Percentiles rank a stretch among this genome's conserved stretches.
Evolutionary conservation across 2,329 filamentous ascomycete species (phyloP).

Genomic region (Daldinia eschscholtzii): DNA sequence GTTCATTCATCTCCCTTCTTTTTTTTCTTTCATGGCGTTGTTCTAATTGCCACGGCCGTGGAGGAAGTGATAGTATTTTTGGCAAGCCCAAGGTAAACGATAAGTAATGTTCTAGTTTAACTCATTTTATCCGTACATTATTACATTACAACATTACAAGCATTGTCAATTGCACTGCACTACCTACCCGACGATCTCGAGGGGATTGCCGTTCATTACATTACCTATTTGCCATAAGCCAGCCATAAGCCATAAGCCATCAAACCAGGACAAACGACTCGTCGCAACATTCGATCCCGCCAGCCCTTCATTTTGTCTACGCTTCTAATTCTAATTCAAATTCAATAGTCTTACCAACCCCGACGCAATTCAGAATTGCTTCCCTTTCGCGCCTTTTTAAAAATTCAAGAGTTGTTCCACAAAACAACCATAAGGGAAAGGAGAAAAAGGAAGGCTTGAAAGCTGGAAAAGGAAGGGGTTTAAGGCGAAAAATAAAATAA

Average conservation of each 20-base stretch:
- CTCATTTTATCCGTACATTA: slow-evolving; percentile 15
- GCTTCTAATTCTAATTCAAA: slow-evolving; percentile 13
- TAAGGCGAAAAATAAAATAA: slow-evolving; percentile 29
- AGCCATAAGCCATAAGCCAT: no score
- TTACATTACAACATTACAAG: slow-evolving; percentile 1
- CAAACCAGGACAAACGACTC: slow-evolving; percentile 30
- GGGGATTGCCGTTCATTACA: slow-evolving; percentile 14
- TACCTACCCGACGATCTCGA: slow-evolving; percentile 27
- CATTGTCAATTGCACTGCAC: slow-evolving; percentile 9
- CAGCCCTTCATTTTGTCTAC: slow-evolving; percentile 38
- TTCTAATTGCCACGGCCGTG: slow-evolving; percentile 19
- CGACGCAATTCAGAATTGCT: slow-evolving; percentile 14
- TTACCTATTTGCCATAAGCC: background rate
- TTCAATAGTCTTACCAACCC: slow-evolving; percentile 12
- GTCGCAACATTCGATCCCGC: slow-evolving; percentile 42
- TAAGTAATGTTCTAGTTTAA: slow-evolving; percentile 17
- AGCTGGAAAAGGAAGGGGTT: slow-evolving; percentile 18
- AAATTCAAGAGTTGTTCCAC: slow-evolving; percentile 8
- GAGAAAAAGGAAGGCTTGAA: slow-evolving; percentile 33
- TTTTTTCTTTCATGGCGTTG: slow-evolving; percentile 22
- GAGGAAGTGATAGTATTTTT: slow-evolving; percentile 22
- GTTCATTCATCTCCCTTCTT: slow-evolving; percentile 22
- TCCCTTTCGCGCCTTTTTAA: slow-evolving; percentile 13
- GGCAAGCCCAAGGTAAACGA: slow-evolving; percentile 6
- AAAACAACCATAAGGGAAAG: slow-evolving; percentile 22